Base-by-base conservation (phyloP, 495 filamentous ascomycete genomes). In the Trichoderma orchidacearum region DNA sequence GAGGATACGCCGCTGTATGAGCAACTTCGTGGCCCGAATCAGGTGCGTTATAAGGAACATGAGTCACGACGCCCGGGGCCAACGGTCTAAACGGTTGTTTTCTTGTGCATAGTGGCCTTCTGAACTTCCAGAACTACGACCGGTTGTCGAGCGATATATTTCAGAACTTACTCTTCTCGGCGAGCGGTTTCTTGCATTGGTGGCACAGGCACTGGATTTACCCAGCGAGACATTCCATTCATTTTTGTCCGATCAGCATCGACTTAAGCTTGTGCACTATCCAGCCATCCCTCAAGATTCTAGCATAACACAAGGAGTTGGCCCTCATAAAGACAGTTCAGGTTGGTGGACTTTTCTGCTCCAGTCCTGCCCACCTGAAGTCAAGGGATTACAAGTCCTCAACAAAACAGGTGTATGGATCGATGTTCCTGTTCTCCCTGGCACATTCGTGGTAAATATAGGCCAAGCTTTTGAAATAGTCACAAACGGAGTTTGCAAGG, bases 391-490 rank as follows among this genome's bases (percentile, higher is more conserved):
- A 12, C 70, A 81, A 56, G 72, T 76, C 1, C 68, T 82, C 12
- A 75, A 75, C 58, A 63, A 68, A 29, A 58, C 63, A 1, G 77
- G 75, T 3, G 58, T 64, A 2, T 81, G 78, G 79, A 67, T 81
- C 41, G 62, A 73, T 17, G 74, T 75, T n/a, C 75, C 78, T 1
- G 67, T 70, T 1, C 64, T 80, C 8, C 62, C 69, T 3, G 70
- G 70, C 5, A 76, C 75, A 0, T 76, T 81, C 54, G 76, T 81
- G 6, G 75, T 81, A 38, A 80, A 81, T 59, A 78, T 82, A 45
- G 77, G 76, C 3, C 76, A 80, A 55, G 78, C 77, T 0, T 80
- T 82, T 53, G 78, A 82, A 63, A 75, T 80, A 3, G 73, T 79
- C 1, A 82, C 78, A 1, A 66, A 72, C 45, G 72, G 76, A 1